Evolutionary conservation across 192 early-diverging fungal genomes (phyloP).

Genomic region (Rhizoclosmatium sp.): DNA sequence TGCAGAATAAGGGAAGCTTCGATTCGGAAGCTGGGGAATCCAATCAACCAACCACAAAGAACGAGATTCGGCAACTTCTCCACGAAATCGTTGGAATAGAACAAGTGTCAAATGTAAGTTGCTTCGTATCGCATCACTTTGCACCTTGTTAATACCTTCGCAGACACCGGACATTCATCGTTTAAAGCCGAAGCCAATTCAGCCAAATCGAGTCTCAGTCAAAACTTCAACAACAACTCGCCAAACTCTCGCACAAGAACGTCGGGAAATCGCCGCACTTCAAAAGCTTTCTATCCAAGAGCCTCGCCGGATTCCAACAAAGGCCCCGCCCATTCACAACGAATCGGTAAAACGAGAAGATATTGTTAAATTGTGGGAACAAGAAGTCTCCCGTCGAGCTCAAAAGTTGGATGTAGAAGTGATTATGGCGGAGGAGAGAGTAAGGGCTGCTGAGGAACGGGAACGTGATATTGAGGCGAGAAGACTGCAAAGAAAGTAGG

Average conservation of each 20-base stretch:
- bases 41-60: not conserved
- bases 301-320: no score
- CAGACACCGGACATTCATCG: no score
- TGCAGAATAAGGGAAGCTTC: not conserved
- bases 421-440: not conserved
- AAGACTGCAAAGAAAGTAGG: conserved; percentile 7
- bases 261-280: conserved; percentile 24
- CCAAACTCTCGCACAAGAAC: conserved; percentile 15
- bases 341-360: not conserved
- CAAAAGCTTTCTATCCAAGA: not conserved
- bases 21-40: not conserved
- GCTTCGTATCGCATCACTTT: not conserved
- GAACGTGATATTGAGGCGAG: not conserved
- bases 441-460: not conserved
- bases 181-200: no score
- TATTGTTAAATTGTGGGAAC: conserved; percentile 1
- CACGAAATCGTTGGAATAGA: conserved; percentile 14
- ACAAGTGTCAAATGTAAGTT: not conserved
- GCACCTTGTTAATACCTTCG: not conserved
- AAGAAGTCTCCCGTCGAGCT: not conserved
- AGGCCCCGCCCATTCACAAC: not conserved
- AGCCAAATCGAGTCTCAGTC: not conserved
- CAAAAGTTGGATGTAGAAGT: not conserved
- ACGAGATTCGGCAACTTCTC: not conserved
- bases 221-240: not conserved